Percentiles rank a stretch among this genome's conserved stretches.
phyloP scores from a whole-genome alignment of 495 filamentous ascomycete species.

The Pyrenopolyporus hunteri region DNA sequence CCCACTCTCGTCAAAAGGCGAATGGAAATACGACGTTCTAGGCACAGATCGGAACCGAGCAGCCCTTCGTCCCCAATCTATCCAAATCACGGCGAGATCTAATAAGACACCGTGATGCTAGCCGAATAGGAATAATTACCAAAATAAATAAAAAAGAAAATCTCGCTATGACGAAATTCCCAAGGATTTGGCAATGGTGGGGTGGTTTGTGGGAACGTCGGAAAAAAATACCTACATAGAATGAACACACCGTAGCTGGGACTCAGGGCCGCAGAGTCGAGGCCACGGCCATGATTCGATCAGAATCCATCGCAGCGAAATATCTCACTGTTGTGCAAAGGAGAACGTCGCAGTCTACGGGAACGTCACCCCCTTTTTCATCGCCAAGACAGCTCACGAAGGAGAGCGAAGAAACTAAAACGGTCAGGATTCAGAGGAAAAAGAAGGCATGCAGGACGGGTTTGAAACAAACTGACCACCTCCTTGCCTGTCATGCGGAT shows the following conservation, averaged over 20 bases:
- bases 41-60: constrained; percentile 18
- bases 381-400: neutral
- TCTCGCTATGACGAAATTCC: constrained; percentile 28
- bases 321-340: constrained; percentile 4
- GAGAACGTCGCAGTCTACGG: neutral
- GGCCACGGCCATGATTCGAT: constrained; percentile 18
- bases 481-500: constrained; percentile 16
- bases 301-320: constrained; percentile 8
- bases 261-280: constrained; percentile 24
- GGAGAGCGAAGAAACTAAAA: constrained; percentile 7
- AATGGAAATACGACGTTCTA: constrained; percentile 10
- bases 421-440: constrained; percentile 1
- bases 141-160: no score
- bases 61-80: constrained; percentile 22
- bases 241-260: constrained; percentile 14
- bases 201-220: constrained; percentile 17
- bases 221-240: constrained; percentile 7
- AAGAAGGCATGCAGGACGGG: constrained; percentile 5
- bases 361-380: constrained; percentile 1
- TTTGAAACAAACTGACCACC: constrained; percentile 9
- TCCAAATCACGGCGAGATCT: neutral
- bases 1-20: constrained; percentile 15
- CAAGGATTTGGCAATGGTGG: constrained; percentile 34
- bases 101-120: neutral
- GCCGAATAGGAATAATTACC: constrained; percentile 5